These are phyloP conservation scores for Penicillium glabrum DNA, from an alignment of 2,329 filamentous ascomycete species.

Conservation along the genomic window DNA sequence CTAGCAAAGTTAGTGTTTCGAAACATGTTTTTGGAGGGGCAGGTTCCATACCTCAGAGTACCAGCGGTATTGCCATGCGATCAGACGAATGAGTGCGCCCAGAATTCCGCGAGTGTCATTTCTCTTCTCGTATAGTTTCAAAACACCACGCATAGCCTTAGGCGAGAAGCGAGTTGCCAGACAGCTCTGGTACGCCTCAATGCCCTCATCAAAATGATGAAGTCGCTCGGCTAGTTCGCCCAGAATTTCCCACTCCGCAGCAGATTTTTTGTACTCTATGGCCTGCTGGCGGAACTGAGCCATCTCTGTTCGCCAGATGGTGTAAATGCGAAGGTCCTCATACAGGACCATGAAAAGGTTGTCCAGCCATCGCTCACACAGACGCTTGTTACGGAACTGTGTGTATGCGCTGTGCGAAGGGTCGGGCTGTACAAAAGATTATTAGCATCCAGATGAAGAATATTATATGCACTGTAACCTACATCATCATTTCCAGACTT, in stretches of 20 bases:
- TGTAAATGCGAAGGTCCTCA: constrained; percentile 96
- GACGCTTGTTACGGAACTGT: constrained; percentile 92
- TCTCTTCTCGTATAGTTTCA: constrained; percentile 73
- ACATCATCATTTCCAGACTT: constrained; percentile 74
- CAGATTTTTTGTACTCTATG: constrained; percentile 93
- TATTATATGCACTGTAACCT: constrained; percentile 27
- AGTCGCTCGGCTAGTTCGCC: constrained; percentile 89
- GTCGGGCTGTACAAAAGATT: constrained; percentile 50
- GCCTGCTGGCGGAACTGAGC: constrained; percentile 91
- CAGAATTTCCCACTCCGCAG: constrained; percentile 97
- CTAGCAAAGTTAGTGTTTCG: constrained; percentile 39
- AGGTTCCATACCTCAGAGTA: constrained; percentile 74
- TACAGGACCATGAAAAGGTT: constrained; percentile 99
- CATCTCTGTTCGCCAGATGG: constrained; percentile 98
- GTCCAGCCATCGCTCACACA: constrained; percentile 97
- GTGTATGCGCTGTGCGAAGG: constrained; percentile 73
- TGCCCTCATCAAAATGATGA: constrained; percentile 86
- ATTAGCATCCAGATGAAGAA: constrained; percentile 6
- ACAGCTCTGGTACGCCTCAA: constrained; percentile 90
- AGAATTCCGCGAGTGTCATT: constrained; percentile 80
- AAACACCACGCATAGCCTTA: constrained; percentile 82
- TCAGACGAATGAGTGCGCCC: constrained; percentile 81
- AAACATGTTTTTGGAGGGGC: neutral
- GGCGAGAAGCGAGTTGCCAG: constrained; percentile 86
- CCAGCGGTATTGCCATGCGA: constrained; percentile 99